A percentile compares a stretch with the other conserved stretches of the same genome.
These are phyloP conservation scores for Salix purpurea DNA, from an alignment of 345 rosid species.

Conservation along the genomic window DNA sequence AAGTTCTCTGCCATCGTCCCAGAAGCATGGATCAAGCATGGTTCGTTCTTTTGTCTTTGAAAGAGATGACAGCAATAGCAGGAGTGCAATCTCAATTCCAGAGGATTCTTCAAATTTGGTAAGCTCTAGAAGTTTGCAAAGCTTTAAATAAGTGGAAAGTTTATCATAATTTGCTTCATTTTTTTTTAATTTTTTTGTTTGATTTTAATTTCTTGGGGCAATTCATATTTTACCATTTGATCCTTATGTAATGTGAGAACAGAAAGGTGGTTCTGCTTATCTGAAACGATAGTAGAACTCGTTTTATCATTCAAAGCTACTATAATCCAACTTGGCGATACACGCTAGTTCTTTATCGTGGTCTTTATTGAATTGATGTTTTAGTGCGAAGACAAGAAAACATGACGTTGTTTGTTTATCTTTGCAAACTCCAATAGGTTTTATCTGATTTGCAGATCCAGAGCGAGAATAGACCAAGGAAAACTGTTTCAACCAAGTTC, in stretches of 20 bases:
- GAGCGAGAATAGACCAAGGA: constrained; percentile 42
- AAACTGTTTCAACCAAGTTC: constrained; percentile 52
- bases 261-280: not conserved
- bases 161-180: not conserved
- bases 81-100: constrained; percentile 36
- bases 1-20: constrained; percentile 45
- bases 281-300: not conserved
- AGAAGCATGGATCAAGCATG: constrained; percentile 53
- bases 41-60: constrained; percentile 74
- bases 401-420: constrained; percentile 2
- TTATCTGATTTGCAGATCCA: constrained; percentile 39
- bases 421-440: not conserved
- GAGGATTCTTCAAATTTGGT: constrained; percentile 64
- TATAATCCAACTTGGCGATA: not conserved
- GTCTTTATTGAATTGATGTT: not conserved
- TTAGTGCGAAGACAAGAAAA: not conserved
- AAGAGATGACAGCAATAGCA: constrained; percentile 64
- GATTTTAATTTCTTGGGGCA: not conserved
- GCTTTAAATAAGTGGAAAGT: not conserved
- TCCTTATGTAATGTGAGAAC: not conserved
- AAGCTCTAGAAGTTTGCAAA: constrained; percentile 22
- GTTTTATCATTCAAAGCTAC: not conserved
- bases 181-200: not conserved
- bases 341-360: not conserved
- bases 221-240: not conserved